phyloP scores from a whole-genome alignment of 2,329 filamentous ascomycete species.

The Cladosporium cucumerinum region DNA sequence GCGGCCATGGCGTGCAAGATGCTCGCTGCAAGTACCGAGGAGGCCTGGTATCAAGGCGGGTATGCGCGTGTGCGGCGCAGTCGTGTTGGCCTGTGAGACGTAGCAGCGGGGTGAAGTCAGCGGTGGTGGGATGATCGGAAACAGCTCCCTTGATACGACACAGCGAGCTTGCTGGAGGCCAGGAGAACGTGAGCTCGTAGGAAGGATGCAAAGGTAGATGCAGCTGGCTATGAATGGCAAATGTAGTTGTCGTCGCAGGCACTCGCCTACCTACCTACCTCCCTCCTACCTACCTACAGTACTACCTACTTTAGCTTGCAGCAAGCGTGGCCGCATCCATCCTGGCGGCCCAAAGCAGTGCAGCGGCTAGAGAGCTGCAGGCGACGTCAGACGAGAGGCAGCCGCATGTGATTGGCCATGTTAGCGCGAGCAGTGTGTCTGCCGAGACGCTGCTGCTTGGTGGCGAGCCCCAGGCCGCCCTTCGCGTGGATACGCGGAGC shows the following conservation, averaged over 20 bases:
- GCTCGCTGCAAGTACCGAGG: neutral
- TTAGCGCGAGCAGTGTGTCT: neutral
- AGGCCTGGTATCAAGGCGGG: neutral
- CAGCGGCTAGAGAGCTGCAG: constrained; percentile 1
- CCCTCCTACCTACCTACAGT: neutral
- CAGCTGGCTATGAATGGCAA: neutral
- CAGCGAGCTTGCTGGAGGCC: neutral
- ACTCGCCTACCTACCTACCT: too few relatives aligned
- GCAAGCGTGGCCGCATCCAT: neutral
- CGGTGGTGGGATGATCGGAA: neutral
- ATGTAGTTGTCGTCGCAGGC: neutral
- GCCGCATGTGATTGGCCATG: neutral
- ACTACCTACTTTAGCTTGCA: neutral
- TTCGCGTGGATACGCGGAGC: neutral
- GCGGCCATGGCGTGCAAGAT: constrained; percentile 1
- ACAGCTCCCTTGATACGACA: neutral
- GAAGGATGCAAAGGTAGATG: neutral
- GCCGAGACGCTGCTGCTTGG: neutral
- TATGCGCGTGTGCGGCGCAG: constrained; percentile 13
- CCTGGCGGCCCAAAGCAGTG: constrained; percentile 4
- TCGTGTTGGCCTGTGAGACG: neutral
- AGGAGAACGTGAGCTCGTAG: neutral
- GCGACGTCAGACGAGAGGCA: neutral
- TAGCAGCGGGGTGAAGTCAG: constrained; percentile 1
- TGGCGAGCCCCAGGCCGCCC: neutral